Conservation (phyloP, 768 basidiomycete species). For the Cystofilobasidium ferigula region DNA sequence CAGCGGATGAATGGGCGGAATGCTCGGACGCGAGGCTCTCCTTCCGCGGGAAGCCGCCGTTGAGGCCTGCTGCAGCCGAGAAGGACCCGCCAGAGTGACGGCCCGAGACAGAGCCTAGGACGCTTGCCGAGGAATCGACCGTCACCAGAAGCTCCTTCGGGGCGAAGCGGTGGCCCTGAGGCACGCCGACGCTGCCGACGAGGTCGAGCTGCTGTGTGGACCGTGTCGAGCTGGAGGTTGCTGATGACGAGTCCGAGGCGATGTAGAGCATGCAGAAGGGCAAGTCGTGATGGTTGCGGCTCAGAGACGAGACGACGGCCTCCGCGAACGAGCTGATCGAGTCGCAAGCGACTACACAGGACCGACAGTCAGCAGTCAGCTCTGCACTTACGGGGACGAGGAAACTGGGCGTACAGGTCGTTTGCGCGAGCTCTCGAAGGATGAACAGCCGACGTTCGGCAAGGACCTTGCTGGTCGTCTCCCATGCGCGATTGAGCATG, state of each 20-base stretch:
- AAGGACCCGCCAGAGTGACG: neutral
- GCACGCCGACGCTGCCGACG: conserved; percentile 20
- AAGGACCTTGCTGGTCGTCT: conserved; percentile 18
- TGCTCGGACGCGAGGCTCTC: neutral
- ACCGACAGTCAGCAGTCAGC: neutral
- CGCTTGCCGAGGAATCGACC: neutral
- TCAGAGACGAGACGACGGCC: conserved; percentile 8
- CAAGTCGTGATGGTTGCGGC: conserved; percentile 11
- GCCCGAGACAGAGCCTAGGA: neutral
- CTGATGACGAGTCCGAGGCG: neutral
- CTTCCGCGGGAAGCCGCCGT: neutral
- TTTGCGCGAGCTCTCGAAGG: conserved; percentile 15
- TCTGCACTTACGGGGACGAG: neutral
- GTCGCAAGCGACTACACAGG: neutral
- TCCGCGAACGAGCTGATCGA: conserved; percentile 6
- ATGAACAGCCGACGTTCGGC: conserved; percentile 19
- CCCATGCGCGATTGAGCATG: neutral
- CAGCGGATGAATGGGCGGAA: neutral
- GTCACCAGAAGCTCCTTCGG: neutral
- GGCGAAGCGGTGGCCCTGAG: conserved; percentile 11
- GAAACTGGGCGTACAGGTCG: neutral
- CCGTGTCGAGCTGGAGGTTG: too few species aligned
- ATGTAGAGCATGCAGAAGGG: conserved; percentile 11
- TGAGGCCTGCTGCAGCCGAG: neutral
- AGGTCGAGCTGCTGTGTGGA: neutral